Evolutionary conservation across 306 rosid genomes (phyloP), one percentile per base, ranked within the genome.

Genomic region (Begonia peltatifolia): DNA sequence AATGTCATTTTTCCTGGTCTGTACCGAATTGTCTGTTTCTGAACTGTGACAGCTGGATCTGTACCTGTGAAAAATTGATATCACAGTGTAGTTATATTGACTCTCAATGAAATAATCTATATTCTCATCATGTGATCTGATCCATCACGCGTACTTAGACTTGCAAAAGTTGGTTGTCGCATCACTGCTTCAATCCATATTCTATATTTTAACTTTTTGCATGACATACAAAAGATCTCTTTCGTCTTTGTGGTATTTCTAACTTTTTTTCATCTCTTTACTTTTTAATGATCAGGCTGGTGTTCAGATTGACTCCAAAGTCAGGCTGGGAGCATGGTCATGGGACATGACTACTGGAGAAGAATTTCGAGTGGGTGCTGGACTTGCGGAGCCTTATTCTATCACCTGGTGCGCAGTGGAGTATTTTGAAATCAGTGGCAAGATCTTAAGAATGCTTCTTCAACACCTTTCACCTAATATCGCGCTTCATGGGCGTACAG

Each of bases 291-390:
- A 61, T 58, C 76, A 89, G 97, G 76, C 65, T 62, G 90, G 81
- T 49, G 85, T 73, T 30, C 71, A 61, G 60, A 56, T 66, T 25
- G 85, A 82, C 71, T 58, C 55, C 4, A 56, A 58, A 52, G 90
- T 82, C 44, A 76, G 68, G 66, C 75, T 89, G 53, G 95, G 97
- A 70, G 94, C 95, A 36, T 89, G 97, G 97, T 80, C 85, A 30
- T 89, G 97, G 95, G 97, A 89, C 72, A 68, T 56, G 57, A 63
- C 74, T 30, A 82, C 90, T 0, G 97, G 90, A 42, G 95, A 89
- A 69, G 97, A 89, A 66, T 66, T 78, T 52, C 94, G 97, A 6
- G 97, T 85, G 9, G 97, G 97, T 64, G 97, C 97, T 23, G 95
- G 97, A 43, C 74, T 85, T 18, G 97, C 94, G 30, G 97, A 89